phyloP scores from a whole-genome alignment of 202 grass and related monocot species.

The Zoysia matrella region DNA sequence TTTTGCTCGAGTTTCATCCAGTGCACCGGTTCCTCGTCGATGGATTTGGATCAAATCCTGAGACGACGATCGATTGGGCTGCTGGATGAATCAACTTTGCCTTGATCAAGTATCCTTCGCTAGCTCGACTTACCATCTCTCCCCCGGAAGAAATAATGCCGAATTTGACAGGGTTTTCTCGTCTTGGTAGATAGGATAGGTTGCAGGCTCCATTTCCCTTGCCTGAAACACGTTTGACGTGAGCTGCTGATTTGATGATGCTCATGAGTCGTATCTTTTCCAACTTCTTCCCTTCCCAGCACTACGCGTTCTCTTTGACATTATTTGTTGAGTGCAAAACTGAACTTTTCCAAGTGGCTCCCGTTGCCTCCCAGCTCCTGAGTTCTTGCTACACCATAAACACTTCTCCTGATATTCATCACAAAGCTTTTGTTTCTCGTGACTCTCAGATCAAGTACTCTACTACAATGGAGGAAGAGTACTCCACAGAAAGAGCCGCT shows the following conservation, averaged over 20 bases:
- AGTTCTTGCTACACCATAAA: background rate
- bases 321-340: slow-evolving; percentile 45
- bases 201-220: slow-evolving; percentile 32
- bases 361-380: background rate
- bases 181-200: slow-evolving; percentile 7
- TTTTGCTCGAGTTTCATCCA: no score
- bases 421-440: slow-evolving; percentile 3
- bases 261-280: slow-evolving; percentile 4
- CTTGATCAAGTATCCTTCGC: no score
- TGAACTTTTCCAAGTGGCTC: background rate
- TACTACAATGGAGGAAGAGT: slow-evolving; percentile 58
- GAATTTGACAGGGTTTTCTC: background rate
- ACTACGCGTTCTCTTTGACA: slow-evolving; percentile 26
- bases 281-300: background rate
- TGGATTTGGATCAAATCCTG: no score
- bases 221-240: slow-evolving; percentile 37
- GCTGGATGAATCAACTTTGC: no score
- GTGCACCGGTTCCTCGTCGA: no score
- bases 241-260: slow-evolving; percentile 38
- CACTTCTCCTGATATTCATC: background rate
- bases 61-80: no score
- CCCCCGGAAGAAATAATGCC: no score
- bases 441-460: slow-evolving; percentile 35
- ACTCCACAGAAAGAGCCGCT: slow-evolving; percentile 35
- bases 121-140: no score